A percentile compares a stretch with the other conserved stretches of the same genome.
Conservation (phyloP, 1,284 basidiomycete species). For the Ustilago sp. region DNA sequence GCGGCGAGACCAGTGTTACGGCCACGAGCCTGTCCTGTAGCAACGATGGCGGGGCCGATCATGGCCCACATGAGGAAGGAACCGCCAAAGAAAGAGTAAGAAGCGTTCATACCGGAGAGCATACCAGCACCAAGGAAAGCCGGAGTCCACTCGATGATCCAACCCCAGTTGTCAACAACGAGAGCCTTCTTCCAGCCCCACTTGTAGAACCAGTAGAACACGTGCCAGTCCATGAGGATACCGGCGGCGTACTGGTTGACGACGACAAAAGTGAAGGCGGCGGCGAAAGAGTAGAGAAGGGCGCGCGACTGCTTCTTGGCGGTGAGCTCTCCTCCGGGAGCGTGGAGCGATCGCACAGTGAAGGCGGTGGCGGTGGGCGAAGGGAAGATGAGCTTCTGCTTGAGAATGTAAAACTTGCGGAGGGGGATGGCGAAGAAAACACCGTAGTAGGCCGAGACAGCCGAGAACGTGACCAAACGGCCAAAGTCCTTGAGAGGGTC, state of each 20-base stretch:
- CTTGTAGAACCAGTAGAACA: conserved; percentile 74
- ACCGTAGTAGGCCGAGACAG: conserved; percentile 76
- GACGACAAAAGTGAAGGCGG: conserved; percentile 74
- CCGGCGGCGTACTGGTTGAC: conserved; percentile 76
- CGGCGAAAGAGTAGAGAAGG: conserved; percentile 73
- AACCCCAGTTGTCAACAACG: conserved; percentile 73
- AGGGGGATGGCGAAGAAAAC: conserved; percentile 78
- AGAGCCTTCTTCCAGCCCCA: conserved; percentile 77
- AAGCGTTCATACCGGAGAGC: conserved; percentile 77
- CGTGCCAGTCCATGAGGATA: conserved; percentile 77
- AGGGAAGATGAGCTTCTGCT: conserved; percentile 78
- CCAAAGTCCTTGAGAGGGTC: conserved; percentile 57
- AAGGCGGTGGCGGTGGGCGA: conserved; percentile 79
- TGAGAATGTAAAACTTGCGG: conserved; percentile 77
- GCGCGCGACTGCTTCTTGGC: conserved; percentile 76
- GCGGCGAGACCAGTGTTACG: conserved; percentile 20
- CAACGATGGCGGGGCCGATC: conserved; percentile 75
- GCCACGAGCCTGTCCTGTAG: conserved; percentile 54
- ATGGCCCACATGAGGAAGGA: conserved; percentile 77
- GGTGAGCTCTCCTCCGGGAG: conserved; percentile 62
- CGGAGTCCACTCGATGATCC: conserved; percentile 73
- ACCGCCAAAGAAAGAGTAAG: conserved; percentile 77
- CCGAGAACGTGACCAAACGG: conserved; percentile 73
- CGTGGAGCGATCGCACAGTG: conserved; percentile 77
- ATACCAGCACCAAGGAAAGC: conserved; percentile 79